Evolutionary conservation across 257 asterid species (phyloP).

Genomic region (Thymus mandschuricus): DNA sequence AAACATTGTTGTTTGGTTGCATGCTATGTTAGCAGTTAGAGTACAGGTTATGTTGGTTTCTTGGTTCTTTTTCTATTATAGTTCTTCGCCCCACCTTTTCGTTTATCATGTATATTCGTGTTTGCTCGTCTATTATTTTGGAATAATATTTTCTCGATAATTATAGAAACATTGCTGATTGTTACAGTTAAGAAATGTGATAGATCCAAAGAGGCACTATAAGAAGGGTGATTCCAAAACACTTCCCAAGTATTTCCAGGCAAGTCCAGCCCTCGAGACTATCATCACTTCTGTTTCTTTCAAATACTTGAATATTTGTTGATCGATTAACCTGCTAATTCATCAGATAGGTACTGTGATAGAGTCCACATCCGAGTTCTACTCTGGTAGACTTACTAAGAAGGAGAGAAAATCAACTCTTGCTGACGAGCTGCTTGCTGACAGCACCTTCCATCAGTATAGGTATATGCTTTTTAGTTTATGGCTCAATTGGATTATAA

Average conservation of each 20-base stretch:
- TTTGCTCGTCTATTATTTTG: background rate
- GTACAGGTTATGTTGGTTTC: too few species aligned
- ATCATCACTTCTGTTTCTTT: background rate
- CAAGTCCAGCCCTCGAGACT: constrained; percentile 34
- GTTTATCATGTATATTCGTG: too few species aligned
- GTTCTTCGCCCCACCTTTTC: too few species aligned
- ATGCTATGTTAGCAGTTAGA: too few species aligned
- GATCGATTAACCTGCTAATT: constrained; percentile 25
- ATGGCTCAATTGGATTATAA: too few species aligned
- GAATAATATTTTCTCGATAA: constrained; percentile 15
- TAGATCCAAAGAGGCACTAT: constrained; percentile 86
- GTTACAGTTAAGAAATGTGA: constrained; percentile 69
- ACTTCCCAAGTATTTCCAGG: constrained; percentile 95
- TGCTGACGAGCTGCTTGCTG: constrained; percentile 90
- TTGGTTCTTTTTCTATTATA: too few species aligned
- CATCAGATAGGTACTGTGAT: constrained; percentile 90
- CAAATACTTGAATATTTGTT: background rate
- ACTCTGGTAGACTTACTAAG: constrained; percentile 75
- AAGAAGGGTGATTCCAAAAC: constrained; percentile 77
- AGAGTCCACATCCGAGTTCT: constrained; percentile 78
- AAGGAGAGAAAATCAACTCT: constrained; percentile 84
- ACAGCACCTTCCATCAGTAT: constrained; percentile 50
- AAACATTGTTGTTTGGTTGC: too few species aligned
- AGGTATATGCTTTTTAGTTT: constrained; percentile 39
- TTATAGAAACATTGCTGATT: constrained; percentile 21